Base-by-base conservation (phyloP, 129 eudicot species). In the Sambucus nigra region DNA sequence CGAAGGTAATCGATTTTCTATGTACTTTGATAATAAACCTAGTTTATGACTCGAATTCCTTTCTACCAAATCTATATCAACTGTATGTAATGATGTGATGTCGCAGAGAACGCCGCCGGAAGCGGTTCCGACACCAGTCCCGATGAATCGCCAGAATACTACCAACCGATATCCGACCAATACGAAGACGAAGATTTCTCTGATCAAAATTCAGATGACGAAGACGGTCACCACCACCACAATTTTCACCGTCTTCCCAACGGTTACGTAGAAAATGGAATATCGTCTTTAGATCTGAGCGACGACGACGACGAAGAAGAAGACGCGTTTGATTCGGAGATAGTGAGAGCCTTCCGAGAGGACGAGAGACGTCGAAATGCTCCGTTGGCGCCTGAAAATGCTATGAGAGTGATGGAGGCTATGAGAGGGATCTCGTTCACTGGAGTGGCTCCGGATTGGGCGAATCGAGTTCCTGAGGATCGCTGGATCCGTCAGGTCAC, bases 331-430 rank as follows among this genome's bases (percentile, higher is more conserved):
- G 86, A 77, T 23, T 27, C 54, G 28, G 84, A 63, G 71, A 63
- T 76, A 25, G 61, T 53, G 66, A 71, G 83, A 55, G 98, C 98
- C 3, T 74, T 85, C 53, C 44, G 69, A 27, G 89, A 85, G 42
- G 98, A 89, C n/a, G 95, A 89, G 74, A 73, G 70, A 51, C 83
- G 98, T 16, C 85, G 98, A 20, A 71, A 77, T 50, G 95, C 98
- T 49, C 98, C 95, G 8, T 57, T 85, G 80, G 46, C 98, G 77
- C 54, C 80, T 55, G 98, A 85, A 68, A 85, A 85, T 67, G 72
- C 94, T 25, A 25, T 17, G 49, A 81, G 95, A 69, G 98, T 89
- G 60, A 76, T 71, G 83, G 95, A 85, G 65, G 95, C 98, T 16
- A 89, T 89, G 98, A 76, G 98, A 7, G 75, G 80, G 60, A 60